Base-by-base conservation (phyloP, 768 basidiomycete species). In the Serendipita sp. region DNA sequence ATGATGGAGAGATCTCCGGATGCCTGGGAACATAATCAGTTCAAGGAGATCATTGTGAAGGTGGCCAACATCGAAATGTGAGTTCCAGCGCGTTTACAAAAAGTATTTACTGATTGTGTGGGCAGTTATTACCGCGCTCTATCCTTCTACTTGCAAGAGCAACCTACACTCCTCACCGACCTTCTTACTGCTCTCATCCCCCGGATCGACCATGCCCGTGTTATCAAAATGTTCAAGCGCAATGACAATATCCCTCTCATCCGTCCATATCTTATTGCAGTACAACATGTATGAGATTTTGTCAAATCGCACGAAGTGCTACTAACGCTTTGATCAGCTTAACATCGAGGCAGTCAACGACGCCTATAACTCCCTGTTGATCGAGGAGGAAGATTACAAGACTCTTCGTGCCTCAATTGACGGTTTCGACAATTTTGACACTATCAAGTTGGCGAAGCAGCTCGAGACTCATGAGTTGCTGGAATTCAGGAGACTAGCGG, bases 1-100 rank as follows among this genome's bases (percentile, higher is more conserved):
- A 99, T 98, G 94, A 97, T 98, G 72, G 96, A 99, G 72, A 86
- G 94, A 20, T 90, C 96, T 1, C 82, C 90, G n/a, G 92, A 96
- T 73, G 92, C 93, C 56, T 99, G 94, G 94, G 96, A 99, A 63
- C 96, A 99, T 76, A 94, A 91, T 69, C 95, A 97, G 73, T 99
- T 99, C 85, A 98, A 98, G 80, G 96, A 98, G 68, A 86, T 96
- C 63, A 81, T 96, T 62, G 90, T 97, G 70, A 89, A 94, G 64
- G 94, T 88, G 22, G 95, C 96, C 53, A 99, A 99, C 70, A 82
- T 98, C 65, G 96, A 99, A 76, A 97, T 99, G 89, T 89, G 72
- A 64, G 83, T 67, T 22, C 26, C 30, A 53, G 5, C 24, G 38
- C 9, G 1, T 20, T 16, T 28, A 3, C 28, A 24, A 24, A 33